These are phyloP conservation scores for Fraxinus excelsior DNA, from an alignment of 257 asterid species.

Conservation along the genomic window DNA sequence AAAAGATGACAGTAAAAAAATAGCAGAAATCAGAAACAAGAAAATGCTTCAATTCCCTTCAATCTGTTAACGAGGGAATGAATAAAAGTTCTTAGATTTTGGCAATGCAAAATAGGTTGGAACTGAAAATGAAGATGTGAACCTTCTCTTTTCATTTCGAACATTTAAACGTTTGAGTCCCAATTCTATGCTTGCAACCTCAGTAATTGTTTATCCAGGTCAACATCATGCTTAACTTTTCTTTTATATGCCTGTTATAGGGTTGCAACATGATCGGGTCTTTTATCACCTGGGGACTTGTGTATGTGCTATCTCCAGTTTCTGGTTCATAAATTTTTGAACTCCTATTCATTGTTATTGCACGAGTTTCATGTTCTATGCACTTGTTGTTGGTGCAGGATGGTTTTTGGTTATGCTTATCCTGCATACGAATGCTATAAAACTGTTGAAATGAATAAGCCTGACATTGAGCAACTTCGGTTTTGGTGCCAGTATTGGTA, in stretches of 20 bases:
- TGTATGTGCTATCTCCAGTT: slow-evolving; percentile 48
- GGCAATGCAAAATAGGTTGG: background rate
- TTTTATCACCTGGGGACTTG: slow-evolving; percentile 75
- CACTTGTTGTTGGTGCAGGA: slow-evolving; percentile 49
- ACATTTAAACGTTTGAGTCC: slow-evolving; percentile 4
- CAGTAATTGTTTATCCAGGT: background rate
- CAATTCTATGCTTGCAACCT: slow-evolving; percentile 3
- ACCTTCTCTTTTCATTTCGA: background rate
- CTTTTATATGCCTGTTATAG: slow-evolving; percentile 42
- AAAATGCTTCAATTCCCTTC: background rate
- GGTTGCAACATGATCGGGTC: slow-evolving; percentile 89
- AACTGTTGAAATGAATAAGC: slow-evolving; percentile 87
- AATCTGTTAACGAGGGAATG: background rate
- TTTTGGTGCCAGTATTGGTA: slow-evolving; percentile 99
- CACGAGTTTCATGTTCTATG: slow-evolving; percentile 23
- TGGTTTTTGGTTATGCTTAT: slow-evolving; percentile 87
- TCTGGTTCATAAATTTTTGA: background rate
- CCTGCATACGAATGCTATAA: slow-evolving; percentile 92
- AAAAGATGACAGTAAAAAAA: background rate
- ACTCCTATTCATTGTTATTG: slow-evolving; percentile 11
- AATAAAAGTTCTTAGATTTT: slow-evolving; percentile 10
- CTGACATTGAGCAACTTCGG: slow-evolving; percentile 81
- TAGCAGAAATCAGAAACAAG: background rate
- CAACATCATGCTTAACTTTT: slow-evolving; percentile 9
- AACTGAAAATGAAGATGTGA: background rate